Evolutionary conservation across 805 yeast genomes (phyloP).

Genomic region (Metschnikowia lochheadii): DNA sequence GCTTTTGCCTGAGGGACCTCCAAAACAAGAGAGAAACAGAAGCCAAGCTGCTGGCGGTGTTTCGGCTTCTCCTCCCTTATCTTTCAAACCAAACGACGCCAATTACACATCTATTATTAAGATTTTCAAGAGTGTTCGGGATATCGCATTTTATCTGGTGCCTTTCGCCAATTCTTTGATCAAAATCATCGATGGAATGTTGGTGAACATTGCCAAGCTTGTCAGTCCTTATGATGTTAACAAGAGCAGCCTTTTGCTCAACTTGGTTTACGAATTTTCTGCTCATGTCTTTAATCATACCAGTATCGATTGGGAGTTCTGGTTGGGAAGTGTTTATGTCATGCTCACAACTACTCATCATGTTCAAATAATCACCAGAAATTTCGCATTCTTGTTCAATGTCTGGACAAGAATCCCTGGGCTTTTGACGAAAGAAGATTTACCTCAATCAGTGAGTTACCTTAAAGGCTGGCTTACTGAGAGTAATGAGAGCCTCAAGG

Average conservation of each 20-base stretch:
- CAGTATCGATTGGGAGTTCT: slow-evolving; percentile 66
- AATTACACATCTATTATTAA: slow-evolving; percentile 39
- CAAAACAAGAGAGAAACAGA: neutral
- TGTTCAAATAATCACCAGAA: slow-evolving; percentile 57
- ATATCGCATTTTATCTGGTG: slow-evolving; percentile 26
- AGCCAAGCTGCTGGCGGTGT: slow-evolving; percentile 5
- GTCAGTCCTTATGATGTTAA: slow-evolving; percentile 36
- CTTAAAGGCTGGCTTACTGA: slow-evolving; percentile 37
- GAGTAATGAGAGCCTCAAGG: slow-evolving; percentile 39
- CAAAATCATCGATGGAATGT: slow-evolving; percentile 29
- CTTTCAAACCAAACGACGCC: slow-evolving; percentile 27
- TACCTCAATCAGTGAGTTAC: slow-evolving; percentile 4
- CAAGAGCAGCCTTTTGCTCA: slow-evolving; percentile 38
- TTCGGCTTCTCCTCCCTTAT: slow-evolving; percentile 3
- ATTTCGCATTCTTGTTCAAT: slow-evolving; percentile 64
- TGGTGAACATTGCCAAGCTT: slow-evolving; percentile 32
- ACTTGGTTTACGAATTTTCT: slow-evolving; percentile 37
- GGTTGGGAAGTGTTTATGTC: slow-evolving; percentile 57
- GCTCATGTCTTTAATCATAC: slow-evolving; percentile 28
- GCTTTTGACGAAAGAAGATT: slow-evolving; percentile 15
- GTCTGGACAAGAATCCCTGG: slow-evolving; percentile 68
- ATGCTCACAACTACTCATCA: slow-evolving; percentile 60
- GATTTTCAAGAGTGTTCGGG: slow-evolving; percentile 36
- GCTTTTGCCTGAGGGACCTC: neutral
- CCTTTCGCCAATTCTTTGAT: slow-evolving; percentile 16